A percentile compares a stretch with the other conserved stretches of the same genome.
Evolutionary conservation across 2,329 filamentous ascomycete genomes (phyloP).

Genomic region (Scedosporium minutisporum): DNA sequence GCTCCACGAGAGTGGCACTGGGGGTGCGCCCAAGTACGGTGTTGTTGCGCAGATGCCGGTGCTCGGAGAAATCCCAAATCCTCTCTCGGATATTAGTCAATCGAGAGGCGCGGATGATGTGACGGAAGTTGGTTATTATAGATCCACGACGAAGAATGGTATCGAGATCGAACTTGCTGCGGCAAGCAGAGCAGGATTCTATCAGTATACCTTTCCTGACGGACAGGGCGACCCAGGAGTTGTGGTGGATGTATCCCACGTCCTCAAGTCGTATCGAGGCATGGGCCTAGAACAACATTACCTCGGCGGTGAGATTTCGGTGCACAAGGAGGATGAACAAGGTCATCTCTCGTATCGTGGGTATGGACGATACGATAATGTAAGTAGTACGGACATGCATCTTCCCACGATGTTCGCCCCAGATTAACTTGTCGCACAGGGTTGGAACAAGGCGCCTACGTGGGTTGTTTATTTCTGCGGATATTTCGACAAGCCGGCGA

Average conservation of each 20-base stretch:
- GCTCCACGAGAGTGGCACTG: slow-evolving; percentile 59
- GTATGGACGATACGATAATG: slow-evolving; percentile 53
- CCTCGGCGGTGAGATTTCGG: slow-evolving; percentile 46
- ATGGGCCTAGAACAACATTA: slow-evolving; percentile 54
- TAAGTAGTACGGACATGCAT: slow-evolving; percentile 14
- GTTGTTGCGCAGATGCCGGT: slow-evolving; percentile 52
- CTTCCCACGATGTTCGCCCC: neutral
- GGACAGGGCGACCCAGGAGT: slow-evolving; percentile 26
- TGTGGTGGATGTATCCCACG: slow-evolving; percentile 56
- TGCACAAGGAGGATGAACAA: slow-evolving; percentile 28
- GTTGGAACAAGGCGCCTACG: slow-evolving; percentile 54
- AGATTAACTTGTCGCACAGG: slow-evolving; percentile 20
- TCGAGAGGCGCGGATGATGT: slow-evolving; percentile 39
- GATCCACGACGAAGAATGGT: slow-evolving; percentile 42
- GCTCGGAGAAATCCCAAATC: slow-evolving; percentile 38
- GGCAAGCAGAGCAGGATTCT: slow-evolving; percentile 46
- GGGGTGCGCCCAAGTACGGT: slow-evolving; percentile 61
- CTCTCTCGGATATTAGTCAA: slow-evolving; percentile 45
- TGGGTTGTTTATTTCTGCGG: slow-evolving; percentile 59
- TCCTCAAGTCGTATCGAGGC: slow-evolving; percentile 52
- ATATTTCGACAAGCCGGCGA: slow-evolving; percentile 39
- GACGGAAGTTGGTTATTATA: slow-evolving; percentile 53
- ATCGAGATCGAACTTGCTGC: slow-evolving; percentile 49
- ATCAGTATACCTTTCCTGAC: slow-evolving; percentile 48
- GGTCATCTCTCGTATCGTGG: slow-evolving; percentile 41